Evolutionary conservation across 208 protist genomes (phyloP).

Genomic region (Leishmania lainsoni): DNA sequence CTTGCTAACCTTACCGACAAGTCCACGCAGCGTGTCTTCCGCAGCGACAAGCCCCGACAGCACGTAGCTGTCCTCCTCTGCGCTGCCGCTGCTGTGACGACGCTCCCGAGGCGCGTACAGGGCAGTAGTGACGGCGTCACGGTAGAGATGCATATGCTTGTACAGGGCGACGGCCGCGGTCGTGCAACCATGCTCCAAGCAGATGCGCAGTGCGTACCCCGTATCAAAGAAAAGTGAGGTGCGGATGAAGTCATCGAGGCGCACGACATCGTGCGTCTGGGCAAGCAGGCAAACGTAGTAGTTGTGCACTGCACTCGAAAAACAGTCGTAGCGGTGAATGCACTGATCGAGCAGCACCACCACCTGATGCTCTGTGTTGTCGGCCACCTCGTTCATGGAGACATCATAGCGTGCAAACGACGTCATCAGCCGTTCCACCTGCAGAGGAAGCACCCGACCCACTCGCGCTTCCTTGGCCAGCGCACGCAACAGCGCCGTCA

Average conservation of each 20-base stretch:
- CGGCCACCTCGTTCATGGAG: conserved; percentile 53
- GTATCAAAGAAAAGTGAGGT: conserved; percentile 82
- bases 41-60: conserved; percentile 68
- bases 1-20: conserved; percentile 62
- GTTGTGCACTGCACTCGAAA: conserved; percentile 92
- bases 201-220: conserved; percentile 93
- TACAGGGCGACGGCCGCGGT: conserved; percentile 92
- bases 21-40: conserved; percentile 72
- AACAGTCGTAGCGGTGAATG: conserved; percentile 81
- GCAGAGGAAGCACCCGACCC: conserved; percentile 58
- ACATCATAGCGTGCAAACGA: conserved; percentile 90
- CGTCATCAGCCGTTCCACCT: conserved; percentile 88
- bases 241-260: conserved; percentile 81
- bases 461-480: conserved; percentile 43
- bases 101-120: conserved; percentile 39
- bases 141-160: conserved; percentile 89
- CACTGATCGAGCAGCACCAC: conserved; percentile 92
- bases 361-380: conserved; percentile 87
- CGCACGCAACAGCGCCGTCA: conserved; percentile 67
- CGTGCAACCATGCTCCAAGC: conserved; percentile 71
- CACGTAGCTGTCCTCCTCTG: conserved; percentile 6
- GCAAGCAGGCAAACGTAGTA: conserved; percentile 94
- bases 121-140: conserved; percentile 93
- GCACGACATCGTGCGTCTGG: conserved; percentile 58
- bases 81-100: not conserved